These are phyloP conservation scores for Closterium sp. DNA, from an alignment of 139 green algal species.

Conservation along the genomic window DNA sequence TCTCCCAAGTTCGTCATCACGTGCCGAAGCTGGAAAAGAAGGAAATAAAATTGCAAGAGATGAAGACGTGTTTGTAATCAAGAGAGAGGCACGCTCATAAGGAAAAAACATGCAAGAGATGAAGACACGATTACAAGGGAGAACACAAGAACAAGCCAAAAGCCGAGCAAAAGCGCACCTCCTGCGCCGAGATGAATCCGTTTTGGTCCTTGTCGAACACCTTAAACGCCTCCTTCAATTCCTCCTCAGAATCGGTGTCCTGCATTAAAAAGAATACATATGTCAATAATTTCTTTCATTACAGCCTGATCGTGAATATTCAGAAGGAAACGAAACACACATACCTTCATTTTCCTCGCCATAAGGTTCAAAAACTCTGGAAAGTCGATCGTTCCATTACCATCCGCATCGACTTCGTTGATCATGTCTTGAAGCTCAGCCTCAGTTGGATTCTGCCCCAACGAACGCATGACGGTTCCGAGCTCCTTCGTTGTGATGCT, in stretches of 20 bases:
- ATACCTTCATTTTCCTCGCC: conserved; percentile 96
- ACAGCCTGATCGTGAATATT: neutral
- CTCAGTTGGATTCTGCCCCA: conserved; percentile 99
- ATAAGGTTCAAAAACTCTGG: conserved; percentile 98
- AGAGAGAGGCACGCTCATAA: no score
- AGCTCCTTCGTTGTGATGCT: conserved; percentile 86
- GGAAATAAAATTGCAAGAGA: neutral
- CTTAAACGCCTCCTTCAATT: conserved; percentile 98
- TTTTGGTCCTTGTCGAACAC: conserved; percentile 99
- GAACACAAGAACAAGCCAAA: neutral
- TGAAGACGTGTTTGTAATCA: no score
- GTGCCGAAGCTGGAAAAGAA: conserved; percentile 76
- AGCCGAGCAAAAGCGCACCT: conserved; percentile 53
- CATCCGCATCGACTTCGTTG: conserved; percentile 97
- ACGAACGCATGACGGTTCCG: conserved; percentile 97
- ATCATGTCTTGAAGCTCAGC: conserved; percentile 99
- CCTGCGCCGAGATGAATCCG: conserved; percentile 95
- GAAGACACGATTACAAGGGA: neutral
- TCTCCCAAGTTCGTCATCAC: conserved; percentile 98
- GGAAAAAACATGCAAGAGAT: no score
- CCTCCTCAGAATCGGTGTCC: conserved; percentile 89
- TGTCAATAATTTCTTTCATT: neutral
- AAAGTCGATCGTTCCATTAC: conserved; percentile 99
- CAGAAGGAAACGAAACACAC: neutral
- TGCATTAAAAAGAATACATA: neutral